Evolutionary conservation across 1,284 basidiomycete species (phyloP).

Genomic region (Sanghuangporus sanghuang): DNA sequence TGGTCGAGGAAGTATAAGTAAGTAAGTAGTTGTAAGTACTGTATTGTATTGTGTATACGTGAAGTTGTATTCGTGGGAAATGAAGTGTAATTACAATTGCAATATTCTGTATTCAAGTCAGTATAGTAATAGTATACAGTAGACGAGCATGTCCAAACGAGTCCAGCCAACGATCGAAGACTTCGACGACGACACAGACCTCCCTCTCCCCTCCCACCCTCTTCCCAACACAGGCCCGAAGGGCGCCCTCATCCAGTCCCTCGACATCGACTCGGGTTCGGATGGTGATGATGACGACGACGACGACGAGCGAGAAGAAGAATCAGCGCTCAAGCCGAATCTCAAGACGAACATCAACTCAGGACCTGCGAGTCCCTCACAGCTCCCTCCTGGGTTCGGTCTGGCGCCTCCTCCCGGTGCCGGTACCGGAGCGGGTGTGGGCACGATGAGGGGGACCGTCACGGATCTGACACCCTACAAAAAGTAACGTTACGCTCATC

Average conservation of each 20-base stretch:
- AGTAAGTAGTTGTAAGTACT: not conserved
- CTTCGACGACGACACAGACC: constrained; percentile 88
- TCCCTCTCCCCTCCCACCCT: constrained; percentile 61
- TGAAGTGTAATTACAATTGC: not conserved
- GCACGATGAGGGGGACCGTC: constrained; percentile 36
- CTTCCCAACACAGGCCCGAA: constrained; percentile 61
- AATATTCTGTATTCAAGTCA: not conserved
- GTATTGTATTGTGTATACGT: too few species aligned
- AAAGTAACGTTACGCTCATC: constrained; percentile 48
- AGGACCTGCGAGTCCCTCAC: constrained; percentile 24
- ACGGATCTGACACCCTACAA: constrained; percentile 77
- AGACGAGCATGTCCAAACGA: constrained; percentile 4
- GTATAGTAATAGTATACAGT: too few species aligned
- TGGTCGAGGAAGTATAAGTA: constrained; percentile 1
- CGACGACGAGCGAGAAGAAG: too few species aligned
- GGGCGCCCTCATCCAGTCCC: constrained; percentile 72
- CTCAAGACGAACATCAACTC: constrained; percentile 8
- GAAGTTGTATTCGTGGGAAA: not conserved
- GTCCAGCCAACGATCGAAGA: constrained; percentile 42
- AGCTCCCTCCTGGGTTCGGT: constrained; percentile 21
- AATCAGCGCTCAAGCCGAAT: not conserved
- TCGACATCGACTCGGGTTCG: constrained; percentile 30
- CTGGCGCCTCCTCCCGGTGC: not conserved
- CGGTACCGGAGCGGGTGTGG: too few species aligned
- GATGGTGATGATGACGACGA: constrained; percentile 40